A percentile compares a stretch with the other conserved stretches of the same genome.
Conservation (phyloP, 805 yeast genomes). For the Candida xiaguanensis region DNA sequence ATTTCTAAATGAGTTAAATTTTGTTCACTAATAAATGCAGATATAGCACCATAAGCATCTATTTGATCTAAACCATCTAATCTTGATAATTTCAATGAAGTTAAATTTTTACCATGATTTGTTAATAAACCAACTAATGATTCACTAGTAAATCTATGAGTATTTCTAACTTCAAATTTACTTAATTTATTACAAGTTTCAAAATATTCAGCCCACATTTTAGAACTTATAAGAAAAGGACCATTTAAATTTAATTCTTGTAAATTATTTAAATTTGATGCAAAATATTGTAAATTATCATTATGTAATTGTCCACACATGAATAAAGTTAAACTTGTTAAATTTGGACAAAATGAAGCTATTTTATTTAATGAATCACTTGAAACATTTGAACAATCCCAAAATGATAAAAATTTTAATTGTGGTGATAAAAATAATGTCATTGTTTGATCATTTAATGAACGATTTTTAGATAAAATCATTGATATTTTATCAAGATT, state of each 20-base stretch:
- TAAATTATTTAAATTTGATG: conserved; percentile 54
- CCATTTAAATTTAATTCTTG: conserved; percentile 72
- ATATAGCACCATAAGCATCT: conserved; percentile 57
- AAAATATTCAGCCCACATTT: conserved; percentile 75
- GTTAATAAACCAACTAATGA: conserved; percentile 61
- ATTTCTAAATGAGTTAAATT: conserved; percentile 58
- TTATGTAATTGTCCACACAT: conserved; percentile 95
- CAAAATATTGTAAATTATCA: conserved; percentile 63
- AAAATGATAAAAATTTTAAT: conserved; percentile 59
- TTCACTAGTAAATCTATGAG: conserved; percentile 75
- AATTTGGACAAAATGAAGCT: conserved; percentile 73
- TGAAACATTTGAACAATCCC: conserved; percentile 88
- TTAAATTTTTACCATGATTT: conserved; percentile 50
- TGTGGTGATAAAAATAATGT: conserved; percentile 66
- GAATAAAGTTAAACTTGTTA: conserved; percentile 61
- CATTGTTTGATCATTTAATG: conserved; percentile 69
- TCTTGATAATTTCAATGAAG: conserved; percentile 58
- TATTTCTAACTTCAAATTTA: conserved; percentile 65
- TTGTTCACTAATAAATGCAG: conserved; percentile 49
- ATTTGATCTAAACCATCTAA: conserved; percentile 67
- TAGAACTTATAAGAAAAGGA: conserved; percentile 76
- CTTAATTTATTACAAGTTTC: conserved; percentile 51
- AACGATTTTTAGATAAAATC: conserved; percentile 78
- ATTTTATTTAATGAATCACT: conserved; percentile 63
- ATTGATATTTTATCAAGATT: conserved; percentile 70